A percentile compares a stretch with the other conserved stretches of the same genome.
These are phyloP conservation scores for Zostera marina DNA, from an alignment of 116 monocot species.

Conservation along the genomic window DNA sequence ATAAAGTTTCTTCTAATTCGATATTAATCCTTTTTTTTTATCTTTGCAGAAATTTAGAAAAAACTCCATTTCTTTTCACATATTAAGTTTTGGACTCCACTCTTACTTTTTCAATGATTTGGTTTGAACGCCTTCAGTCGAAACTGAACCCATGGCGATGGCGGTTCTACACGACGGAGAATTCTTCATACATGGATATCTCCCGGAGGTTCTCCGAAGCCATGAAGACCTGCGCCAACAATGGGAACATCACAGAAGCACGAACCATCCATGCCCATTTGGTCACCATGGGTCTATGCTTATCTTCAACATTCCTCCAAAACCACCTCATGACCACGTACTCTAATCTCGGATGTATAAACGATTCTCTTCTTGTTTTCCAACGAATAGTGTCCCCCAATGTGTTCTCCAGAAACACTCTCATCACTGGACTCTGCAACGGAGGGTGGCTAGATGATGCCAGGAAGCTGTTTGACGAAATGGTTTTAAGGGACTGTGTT, in stretches of 20 bases:
- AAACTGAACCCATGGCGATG: too few species aligned
- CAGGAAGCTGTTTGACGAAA: constrained; percentile 18
- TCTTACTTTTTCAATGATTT: too few species aligned
- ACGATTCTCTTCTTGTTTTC: constrained; percentile 13
- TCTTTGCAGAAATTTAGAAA: too few species aligned
- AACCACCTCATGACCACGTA: constrained; percentile 21
- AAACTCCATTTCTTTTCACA: too few species aligned
- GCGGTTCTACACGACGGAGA: too few species aligned
- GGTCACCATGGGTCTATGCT: neutral
- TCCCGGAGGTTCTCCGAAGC: constrained; percentile 8
- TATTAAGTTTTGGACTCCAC: too few species aligned
- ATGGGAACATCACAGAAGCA: neutral
- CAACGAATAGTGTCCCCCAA: constrained; percentile 5
- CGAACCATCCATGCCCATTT: constrained; percentile 19
- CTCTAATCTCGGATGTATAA: constrained; percentile 9
- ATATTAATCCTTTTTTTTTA: too few species aligned
- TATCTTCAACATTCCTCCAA: constrained; percentile 9
- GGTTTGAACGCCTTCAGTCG: too few species aligned
- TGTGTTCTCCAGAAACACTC: constrained; percentile 18
- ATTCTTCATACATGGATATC: neutral
- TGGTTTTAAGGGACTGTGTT: constrained; percentile 22
- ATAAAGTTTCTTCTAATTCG: too few species aligned
- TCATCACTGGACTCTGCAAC: constrained; percentile 17
- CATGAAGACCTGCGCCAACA: constrained; percentile 7
- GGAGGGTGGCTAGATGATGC: constrained; percentile 8